phyloP scores from a whole-genome alignment of 495 filamentous ascomycete genomes.

The Pyrenula massariospora region DNA sequence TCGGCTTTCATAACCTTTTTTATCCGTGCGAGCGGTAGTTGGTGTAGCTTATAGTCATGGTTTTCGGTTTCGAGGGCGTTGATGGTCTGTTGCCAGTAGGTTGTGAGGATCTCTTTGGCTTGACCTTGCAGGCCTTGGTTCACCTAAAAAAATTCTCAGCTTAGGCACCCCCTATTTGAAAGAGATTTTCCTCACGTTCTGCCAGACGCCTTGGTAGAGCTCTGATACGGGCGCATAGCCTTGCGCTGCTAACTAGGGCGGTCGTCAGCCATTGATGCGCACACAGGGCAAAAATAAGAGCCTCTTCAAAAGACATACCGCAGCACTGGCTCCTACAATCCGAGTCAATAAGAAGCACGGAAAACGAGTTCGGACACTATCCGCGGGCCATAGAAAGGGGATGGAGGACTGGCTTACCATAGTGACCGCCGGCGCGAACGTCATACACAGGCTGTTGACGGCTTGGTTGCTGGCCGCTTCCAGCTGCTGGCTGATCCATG shows the following conservation, averaged over 20 bases:
- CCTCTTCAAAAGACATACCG: slow-evolving; percentile 47
- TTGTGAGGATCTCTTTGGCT: slow-evolving; percentile 92
- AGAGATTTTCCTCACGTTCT: slow-evolving; percentile 54
- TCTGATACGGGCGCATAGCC: slow-evolving; percentile 76
- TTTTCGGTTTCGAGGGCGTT: slow-evolving; percentile 86
- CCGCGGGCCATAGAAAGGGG: too few species aligned
- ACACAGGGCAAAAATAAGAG: slow-evolving; percentile 1
- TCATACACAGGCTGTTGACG: slow-evolving; percentile 65
- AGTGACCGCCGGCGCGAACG: slow-evolving; percentile 71
- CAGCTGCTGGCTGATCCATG: slow-evolving; percentile 49
- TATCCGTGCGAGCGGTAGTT: slow-evolving; percentile 88
- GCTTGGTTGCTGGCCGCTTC: slow-evolving; percentile 41
- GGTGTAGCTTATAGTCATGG: slow-evolving; percentile 96
- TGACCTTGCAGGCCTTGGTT: slow-evolving; percentile 89
- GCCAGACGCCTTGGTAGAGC: slow-evolving; percentile 87
- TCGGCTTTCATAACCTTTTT: slow-evolving; percentile 99
- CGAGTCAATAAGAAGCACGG: neutral
- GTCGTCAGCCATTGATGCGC: slow-evolving; percentile 4
- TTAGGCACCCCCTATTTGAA: slow-evolving; percentile 1
- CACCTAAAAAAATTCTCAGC: slow-evolving; percentile 54
- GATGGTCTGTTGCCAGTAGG: slow-evolving; percentile 98
- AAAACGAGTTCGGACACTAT: neutral
- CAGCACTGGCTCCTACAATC: slow-evolving; percentile 61
- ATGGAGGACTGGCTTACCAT: slow-evolving; percentile 46
- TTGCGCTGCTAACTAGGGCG: slow-evolving; percentile 51